These are phyloP conservation scores for Yamadazyma dushanensis DNA, from an alignment of 1,139 yeast genomes.

Conservation along the genomic window DNA sequence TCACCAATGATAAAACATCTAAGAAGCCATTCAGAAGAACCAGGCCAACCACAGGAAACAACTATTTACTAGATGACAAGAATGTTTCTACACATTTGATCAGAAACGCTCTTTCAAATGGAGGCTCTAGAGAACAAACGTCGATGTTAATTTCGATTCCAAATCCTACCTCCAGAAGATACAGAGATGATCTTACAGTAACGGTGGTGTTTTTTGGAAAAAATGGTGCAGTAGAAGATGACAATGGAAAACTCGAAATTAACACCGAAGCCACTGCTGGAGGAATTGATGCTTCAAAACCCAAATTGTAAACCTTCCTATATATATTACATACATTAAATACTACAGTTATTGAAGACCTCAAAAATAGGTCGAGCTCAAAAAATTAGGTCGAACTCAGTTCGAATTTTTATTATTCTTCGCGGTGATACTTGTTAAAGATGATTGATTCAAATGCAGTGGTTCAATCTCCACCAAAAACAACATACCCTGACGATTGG, in stretches of 20 bases:
- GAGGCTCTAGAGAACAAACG: conserved; percentile 84
- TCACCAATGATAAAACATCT: conserved; percentile 54
- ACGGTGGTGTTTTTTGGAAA: conserved; percentile 91
- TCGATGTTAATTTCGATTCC: conserved; percentile 90
- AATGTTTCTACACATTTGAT: conserved; percentile 92
- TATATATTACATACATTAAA: no score
- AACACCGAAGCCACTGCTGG: conserved; percentile 62
- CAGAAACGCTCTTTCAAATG: conserved; percentile 87
- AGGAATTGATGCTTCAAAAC: conserved; percentile 47
- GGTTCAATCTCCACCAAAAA: background rate
- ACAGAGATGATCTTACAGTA: conserved; percentile 93
- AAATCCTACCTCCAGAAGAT: conserved; percentile 86
- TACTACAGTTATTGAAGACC: background rate
- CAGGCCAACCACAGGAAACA: conserved; percentile 35
- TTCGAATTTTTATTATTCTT: background rate
- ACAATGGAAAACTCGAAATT: conserved; percentile 51
- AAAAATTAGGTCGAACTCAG: no score
- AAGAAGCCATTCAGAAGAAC: conserved; percentile 48
- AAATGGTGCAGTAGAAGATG: conserved; percentile 41
- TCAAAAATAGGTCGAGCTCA: no score
- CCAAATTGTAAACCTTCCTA: conserved; percentile 48
- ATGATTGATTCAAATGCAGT: conserved; percentile 1
- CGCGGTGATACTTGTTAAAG: background rate
- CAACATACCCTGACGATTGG: conserved; percentile 8
- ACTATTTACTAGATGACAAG: conserved; percentile 67